Conservation (phyloP, 1,139 yeast genomes). For the Diutina sp. region DNA sequence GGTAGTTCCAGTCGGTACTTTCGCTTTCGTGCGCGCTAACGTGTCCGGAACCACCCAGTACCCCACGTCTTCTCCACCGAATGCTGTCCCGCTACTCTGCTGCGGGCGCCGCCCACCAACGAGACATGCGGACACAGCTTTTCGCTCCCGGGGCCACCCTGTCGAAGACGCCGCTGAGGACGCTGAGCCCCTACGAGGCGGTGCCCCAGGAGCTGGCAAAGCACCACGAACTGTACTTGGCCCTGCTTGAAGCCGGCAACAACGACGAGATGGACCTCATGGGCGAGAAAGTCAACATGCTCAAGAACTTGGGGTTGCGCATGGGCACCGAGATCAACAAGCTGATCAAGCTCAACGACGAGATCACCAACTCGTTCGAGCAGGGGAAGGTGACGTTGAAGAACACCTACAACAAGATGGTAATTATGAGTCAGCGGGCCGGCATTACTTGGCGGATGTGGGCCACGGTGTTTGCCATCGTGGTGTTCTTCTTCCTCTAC, state of each 20-base stretch:
- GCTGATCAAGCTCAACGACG: slow-evolving; percentile 49
- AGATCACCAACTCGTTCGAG: slow-evolving; percentile 35
- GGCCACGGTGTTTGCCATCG: slow-evolving; percentile 52
- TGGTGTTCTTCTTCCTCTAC: slow-evolving; percentile 60
- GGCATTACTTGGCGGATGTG: slow-evolving; percentile 75
- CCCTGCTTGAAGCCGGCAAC: slow-evolving; percentile 74
- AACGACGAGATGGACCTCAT: slow-evolving; percentile 64
- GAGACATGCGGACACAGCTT: slow-evolving; percentile 35
- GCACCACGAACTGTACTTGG: slow-evolving; percentile 43
- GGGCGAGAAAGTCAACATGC: slow-evolving; percentile 55
- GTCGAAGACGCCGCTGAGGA: slow-evolving; percentile 18
- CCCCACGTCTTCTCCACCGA: background rate
- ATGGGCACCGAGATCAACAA: slow-evolving; percentile 84
- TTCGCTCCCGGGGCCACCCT: slow-evolving; percentile 17
- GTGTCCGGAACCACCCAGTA: background rate
- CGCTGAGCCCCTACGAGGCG: slow-evolving; percentile 41
- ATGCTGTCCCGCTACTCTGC: slow-evolving; percentile 17
- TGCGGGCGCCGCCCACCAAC: slow-evolving; percentile 28
- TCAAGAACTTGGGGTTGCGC: slow-evolving; percentile 56
- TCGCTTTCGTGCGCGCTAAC: background rate
- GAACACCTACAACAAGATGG: slow-evolving; percentile 61
- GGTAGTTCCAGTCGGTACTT: too few relatives aligned
- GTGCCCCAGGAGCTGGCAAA: slow-evolving; percentile 20
- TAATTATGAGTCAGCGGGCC: slow-evolving; percentile 69
- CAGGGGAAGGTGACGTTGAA: slow-evolving; percentile 37